Evolutionary conservation across 2,329 filamentous ascomycete species (phyloP).

Genomic region (Myriosclerotinia scirpicola): DNA sequence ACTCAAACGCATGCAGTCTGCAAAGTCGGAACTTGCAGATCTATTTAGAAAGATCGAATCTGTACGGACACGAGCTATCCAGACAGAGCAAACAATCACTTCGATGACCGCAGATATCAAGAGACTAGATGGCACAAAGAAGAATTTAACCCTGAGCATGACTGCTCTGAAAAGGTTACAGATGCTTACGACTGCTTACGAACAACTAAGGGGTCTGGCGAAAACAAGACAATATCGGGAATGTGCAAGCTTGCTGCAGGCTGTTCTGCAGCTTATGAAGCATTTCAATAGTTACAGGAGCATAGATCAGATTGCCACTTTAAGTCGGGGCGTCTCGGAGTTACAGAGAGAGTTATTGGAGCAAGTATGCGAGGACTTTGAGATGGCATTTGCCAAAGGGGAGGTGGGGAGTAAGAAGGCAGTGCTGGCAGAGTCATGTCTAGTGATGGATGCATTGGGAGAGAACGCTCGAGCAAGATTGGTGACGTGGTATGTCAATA

Average conservation of each 20-base stretch:
- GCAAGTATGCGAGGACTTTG: conserved; percentile 99
- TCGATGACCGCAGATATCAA: conserved; percentile 99
- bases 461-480: conserved; percentile 80
- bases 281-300: conserved; percentile 98
- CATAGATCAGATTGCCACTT: conserved; percentile 93
- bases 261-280: conserved; percentile 94
- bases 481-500: conserved; percentile 97
- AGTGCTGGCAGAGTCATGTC: conserved; percentile 80
- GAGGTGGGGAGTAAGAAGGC: conserved; percentile 71
- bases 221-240: conserved; percentile 90
- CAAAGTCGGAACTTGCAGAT: conserved; percentile 83
- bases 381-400: conserved; percentile 86
- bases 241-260: conserved; percentile 89
- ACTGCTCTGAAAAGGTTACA: conserved; percentile 94
- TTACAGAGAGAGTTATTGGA: conserved; percentile 89
- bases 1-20: conserved; percentile 85
- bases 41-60: conserved; percentile 95
- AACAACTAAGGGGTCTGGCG: conserved; percentile 81
- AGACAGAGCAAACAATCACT: conserved; percentile 94
- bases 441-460: conserved; percentile 92
- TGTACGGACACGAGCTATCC: conserved; percentile 81
- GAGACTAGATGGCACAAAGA: conserved; percentile 91
- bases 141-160: conserved; percentile 95
- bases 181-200: conserved; percentile 99
- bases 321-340: conserved; percentile 90